Base-by-base conservation (phyloP, 2,329 filamentous ascomycete species). In the Pseudocercospora macadamiae region DNA sequence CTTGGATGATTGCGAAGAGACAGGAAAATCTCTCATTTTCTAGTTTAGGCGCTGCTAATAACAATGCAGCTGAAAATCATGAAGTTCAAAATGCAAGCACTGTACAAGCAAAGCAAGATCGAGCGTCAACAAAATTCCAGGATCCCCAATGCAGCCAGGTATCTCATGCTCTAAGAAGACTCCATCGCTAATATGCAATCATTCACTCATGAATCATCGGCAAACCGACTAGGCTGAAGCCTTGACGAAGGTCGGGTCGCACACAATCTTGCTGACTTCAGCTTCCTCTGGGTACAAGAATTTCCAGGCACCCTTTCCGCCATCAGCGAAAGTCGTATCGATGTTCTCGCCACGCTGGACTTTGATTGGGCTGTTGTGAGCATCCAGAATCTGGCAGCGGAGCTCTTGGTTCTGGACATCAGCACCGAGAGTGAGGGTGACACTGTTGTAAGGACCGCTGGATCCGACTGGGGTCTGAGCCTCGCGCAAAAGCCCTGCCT, bases 321-420 rank as follows among this genome's bases (percentile, higher is more conserved):
- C 58, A 32, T 59, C 39, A 7, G 58, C 61, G 28, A 63, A 63
- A 3, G 61, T 61, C 6, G 48, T 48, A 7, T 61, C 58, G 30
- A 61, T 28, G n/a, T 61, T 63, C 10, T 51, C 42, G 16, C 51
- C 55, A 6, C 61, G 51, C 9, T 53, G 26, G 2, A 61, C 28
- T 10, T 51, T 55, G 25, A 63, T 59, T 1, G 51, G 45, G 7
- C 61, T 23, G 25, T 51, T 28, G 12, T 52, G 8, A 8, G 23
- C 18, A 32, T 63, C 58, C 8, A 59, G n/a, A 8, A 63, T 49
- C 37, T 61, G 57, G 51, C 58, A 63, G 25, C 58, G 52, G n/a
- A 63, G 44, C 14, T 23, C 58, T 19, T 55, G 61, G 25, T 61
- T 25, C 19, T 47, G 21, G 26, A 61, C 55, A 51, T 56, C 52